Conservation (phyloP, 164 flowering plant genomes). For the Nelumbo lutea region DNA sequence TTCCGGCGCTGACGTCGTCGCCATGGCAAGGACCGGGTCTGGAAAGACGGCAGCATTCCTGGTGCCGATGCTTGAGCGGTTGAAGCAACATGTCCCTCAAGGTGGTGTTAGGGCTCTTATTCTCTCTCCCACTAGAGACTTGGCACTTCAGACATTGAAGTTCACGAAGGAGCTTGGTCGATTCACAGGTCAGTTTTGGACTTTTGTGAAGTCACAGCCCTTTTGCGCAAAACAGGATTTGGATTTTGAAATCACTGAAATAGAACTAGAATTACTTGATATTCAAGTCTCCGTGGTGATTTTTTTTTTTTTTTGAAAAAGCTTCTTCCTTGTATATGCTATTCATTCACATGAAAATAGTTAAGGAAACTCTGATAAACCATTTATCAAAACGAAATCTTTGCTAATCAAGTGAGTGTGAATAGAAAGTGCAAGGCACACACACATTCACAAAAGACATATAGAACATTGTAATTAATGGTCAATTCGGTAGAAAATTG, state of each 20-base stretch:
- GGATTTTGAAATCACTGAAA: background rate
- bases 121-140: conserved; percentile 80
- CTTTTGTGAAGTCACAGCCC: background rate
- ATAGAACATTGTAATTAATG: too few relatives aligned
- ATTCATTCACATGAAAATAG: too few relatives aligned
- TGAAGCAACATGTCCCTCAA: conserved; percentile 67
- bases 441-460: too few relatives aligned
- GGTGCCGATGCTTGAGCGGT: conserved; percentile 78
- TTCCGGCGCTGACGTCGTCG: conserved; percentile 81
- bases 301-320: too few relatives aligned
- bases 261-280: too few relatives aligned
- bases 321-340: too few relatives aligned
- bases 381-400: too few relatives aligned
- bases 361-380: too few relatives aligned
- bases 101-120: conserved; percentile 80
- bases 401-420: too few relatives aligned
- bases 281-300: too few relatives aligned
- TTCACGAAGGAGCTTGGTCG: conserved; percentile 76
- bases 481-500: too few relatives aligned
- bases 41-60: conserved; percentile 96
- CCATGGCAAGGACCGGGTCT: conserved; percentile 98
- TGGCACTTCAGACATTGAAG: conserved; percentile 87
- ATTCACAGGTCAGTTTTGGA: conserved; percentile 51
- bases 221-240: background rate
- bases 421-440: too few relatives aligned